Conservation (phyloP, 805 yeast species). For the Hanseniaspora mollemarum region DNA sequence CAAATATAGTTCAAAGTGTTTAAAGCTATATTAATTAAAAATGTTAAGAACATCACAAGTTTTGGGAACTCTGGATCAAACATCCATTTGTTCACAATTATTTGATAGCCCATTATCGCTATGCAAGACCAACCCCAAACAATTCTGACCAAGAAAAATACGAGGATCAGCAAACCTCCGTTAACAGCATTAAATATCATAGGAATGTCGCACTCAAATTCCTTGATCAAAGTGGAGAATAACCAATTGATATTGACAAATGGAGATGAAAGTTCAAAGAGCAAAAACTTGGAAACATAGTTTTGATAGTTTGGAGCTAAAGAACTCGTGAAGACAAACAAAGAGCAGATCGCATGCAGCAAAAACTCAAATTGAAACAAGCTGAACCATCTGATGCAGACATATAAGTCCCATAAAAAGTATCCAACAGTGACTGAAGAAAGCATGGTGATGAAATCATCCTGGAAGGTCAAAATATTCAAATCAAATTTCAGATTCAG, state of each 20-base stretch:
- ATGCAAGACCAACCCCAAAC: slow-evolving; percentile 81
- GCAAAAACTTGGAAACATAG: slow-evolving; percentile 68
- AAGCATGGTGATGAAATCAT: slow-evolving; percentile 66
- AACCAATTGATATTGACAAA: slow-evolving; percentile 93
- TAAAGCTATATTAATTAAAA: slow-evolving; percentile 50
- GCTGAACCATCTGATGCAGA: slow-evolving; percentile 51
- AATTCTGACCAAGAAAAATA: slow-evolving; percentile 70
- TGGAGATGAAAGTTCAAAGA: slow-evolving; percentile 85
- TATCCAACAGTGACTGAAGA: slow-evolving; percentile 69
- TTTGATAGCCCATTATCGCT: slow-evolving; percentile 36
- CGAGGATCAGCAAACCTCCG: slow-evolving; percentile 55
- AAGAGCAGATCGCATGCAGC: slow-evolving; percentile 72
- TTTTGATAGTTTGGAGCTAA: slow-evolving; percentile 67
- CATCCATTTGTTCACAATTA: slow-evolving; percentile 27
- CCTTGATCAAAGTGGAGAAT: slow-evolving; percentile 34
- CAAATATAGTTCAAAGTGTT: slow-evolving; percentile 65
- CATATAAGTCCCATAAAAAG: slow-evolving; percentile 77
- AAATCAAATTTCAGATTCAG: slow-evolving; percentile 41
- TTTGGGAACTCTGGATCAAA: slow-evolving; percentile 31
- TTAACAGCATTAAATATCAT: slow-evolving; percentile 48
- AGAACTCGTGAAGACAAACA: slow-evolving; percentile 55
- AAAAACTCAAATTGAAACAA: slow-evolving; percentile 74
- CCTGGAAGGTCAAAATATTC: slow-evolving; percentile 54
- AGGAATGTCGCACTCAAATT: slow-evolving; percentile 16
- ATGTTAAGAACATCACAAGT: slow-evolving; percentile 39